Conservation (phyloP, 148 eudicot genomes). For the Rheum nobile region DNA sequence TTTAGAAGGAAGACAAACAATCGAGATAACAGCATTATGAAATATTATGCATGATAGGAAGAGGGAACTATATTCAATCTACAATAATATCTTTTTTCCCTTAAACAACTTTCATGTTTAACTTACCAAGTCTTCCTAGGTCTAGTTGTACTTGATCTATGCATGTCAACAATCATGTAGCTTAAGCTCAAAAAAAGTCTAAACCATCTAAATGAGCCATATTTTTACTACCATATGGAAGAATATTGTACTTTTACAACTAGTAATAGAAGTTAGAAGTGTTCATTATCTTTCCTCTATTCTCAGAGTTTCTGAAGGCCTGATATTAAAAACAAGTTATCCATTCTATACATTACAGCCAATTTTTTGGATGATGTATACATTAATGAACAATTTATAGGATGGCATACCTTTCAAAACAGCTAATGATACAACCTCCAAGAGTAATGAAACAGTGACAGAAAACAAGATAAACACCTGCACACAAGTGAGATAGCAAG, state of each 20-base stretch:
- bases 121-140: not conserved
- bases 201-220: not conserved
- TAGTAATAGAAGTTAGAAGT: not conserved
- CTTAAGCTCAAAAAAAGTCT: not conserved
- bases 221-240: not conserved
- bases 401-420: conserved; percentile 53
- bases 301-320: not conserved
- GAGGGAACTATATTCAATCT: not conserved
- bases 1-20: not conserved
- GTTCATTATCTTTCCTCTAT: not conserved
- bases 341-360: not conserved
- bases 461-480: conserved; percentile 91
- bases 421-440: conserved; percentile 40
- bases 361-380: not conserved
- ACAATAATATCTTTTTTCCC: not conserved
- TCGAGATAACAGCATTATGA: not conserved
- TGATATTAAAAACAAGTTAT: not conserved
- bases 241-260: not conserved
- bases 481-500: conserved; percentile 6
- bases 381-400: not conserved
- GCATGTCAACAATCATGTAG: not conserved
- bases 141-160: not conserved
- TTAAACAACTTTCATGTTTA: not conserved
- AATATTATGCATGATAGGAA: not conserved
- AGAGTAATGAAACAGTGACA: conserved; percentile 39